Evolutionary conservation across 176 grass and related monocot genomes (phyloP), one percentile per base, ranked within the genome.

Genomic region (Saccharum spontaneum): DNA sequence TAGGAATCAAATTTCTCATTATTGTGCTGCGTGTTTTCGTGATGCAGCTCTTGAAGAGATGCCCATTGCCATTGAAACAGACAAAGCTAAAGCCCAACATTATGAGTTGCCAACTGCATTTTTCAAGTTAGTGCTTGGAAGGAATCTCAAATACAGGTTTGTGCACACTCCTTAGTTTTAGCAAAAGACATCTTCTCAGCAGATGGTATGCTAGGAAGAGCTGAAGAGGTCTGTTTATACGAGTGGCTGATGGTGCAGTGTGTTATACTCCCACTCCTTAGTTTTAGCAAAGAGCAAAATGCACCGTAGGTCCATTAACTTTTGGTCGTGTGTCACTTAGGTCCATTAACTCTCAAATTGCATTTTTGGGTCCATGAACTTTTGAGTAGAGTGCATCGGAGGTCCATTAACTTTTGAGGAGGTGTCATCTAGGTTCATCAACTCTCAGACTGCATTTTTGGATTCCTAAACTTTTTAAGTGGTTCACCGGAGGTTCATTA

Each of bases 61-160:
- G 96, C 89, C 93, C 31, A 95, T 98, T 40, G 96, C 96, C 12
- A 89, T 98, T 1, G 93, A 95, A 61, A 92, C 91, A 12, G 96
- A 98, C 69, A 95, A 78, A 75, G 91, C 93, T 9, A 98, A 98
- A 82, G 49, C 84, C 36, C 96, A 98, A 5, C 96, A 98, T 55
- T 98, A 98, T 44, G 93, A 95, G 88, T 33, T 98, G 72, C 93
- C 96, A 26, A 98, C 93, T 37, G 86, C 87, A 52, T 98, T 98
- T 85, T 98, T 98, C 84, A 92, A 94, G 73, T 79, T 98, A 5
- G 93, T 98, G 6, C 91, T 98, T 10, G 93, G 96, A 33, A 78
- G 82, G 41, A 94, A 95, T 69, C 87, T 98, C 48, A 98, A 95
- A 74, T 98, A 95, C 91, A 98, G 93, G 91, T 98, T 77, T 2